A percentile compares a stretch with the other conserved stretches of the same genome.
phyloP scores from a whole-genome alignment of 225 moss, liverwort and hornwort species.

The Marchantia paleacea region DNA sequence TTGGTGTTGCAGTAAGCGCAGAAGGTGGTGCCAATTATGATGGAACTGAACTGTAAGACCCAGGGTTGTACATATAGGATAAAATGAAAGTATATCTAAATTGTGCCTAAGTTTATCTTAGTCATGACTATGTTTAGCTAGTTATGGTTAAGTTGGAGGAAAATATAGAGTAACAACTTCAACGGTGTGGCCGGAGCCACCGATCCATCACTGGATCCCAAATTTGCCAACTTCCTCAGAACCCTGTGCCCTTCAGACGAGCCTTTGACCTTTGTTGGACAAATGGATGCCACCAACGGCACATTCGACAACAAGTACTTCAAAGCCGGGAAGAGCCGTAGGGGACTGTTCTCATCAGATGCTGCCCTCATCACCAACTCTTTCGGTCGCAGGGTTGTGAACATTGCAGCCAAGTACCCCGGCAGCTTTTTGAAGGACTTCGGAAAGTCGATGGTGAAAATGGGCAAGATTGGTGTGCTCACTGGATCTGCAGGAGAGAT shows the following conservation, averaged over 20 bases:
- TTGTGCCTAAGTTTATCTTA: no score
- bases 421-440: not conserved
- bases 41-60: no score
- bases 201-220: conserved; percentile 44
- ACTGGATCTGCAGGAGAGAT: not conserved
- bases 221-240: conserved; percentile 46
- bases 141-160: no score
- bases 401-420: no score
- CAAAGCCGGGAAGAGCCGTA: conserved; percentile 41
- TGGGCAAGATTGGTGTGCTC: not conserved
- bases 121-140: no score
- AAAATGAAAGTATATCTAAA: no score
- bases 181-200: conserved; percentile 24
- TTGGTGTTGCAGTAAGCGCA: no score
- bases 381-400: not conserved
- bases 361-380: conserved; percentile 44
- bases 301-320: conserved; percentile 78
- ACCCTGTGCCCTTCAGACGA: conserved; percentile 49
- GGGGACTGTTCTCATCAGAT: conserved; percentile 61
- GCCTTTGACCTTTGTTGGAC: conserved; percentile 32
- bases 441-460: not conserved
- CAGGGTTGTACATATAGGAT: no score
- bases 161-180: no score
- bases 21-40: no score
- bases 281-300: conserved; percentile 48